Conservation (phyloP, 192 early-diverging fungal species). For the Lobosporangium transversale region DNA sequence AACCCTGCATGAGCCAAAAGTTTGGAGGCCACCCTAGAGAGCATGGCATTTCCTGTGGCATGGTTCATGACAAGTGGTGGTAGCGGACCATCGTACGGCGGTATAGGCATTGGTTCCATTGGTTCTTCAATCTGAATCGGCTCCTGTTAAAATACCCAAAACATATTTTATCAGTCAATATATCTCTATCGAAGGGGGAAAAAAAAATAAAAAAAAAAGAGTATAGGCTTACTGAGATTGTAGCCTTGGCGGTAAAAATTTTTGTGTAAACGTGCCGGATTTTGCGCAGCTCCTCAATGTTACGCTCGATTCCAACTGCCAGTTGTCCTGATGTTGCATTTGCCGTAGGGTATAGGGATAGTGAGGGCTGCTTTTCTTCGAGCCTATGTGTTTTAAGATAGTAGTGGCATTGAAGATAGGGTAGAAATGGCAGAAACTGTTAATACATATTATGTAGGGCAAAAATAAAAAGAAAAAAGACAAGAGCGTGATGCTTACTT, state of each 20-base stretch:
- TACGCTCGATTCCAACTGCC: constrained; percentile 55
- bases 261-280: constrained; percentile 59
- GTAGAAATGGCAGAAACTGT: too few species aligned
- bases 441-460: too few species aligned
- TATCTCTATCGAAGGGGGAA: too few species aligned
- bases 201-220: too few species aligned
- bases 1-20: constrained; percentile 91
- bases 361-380: constrained; percentile 35
- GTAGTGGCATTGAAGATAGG: too few species aligned
- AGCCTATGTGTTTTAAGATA: constrained; percentile 9
- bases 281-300: constrained; percentile 54
- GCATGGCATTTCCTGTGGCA: constrained; percentile 63
- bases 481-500: constrained; percentile 12
- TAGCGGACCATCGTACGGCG: constrained; percentile 44
- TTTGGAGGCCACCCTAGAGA: constrained; percentile 70
- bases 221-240: constrained; percentile 52
- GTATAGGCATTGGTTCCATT: constrained; percentile 22
- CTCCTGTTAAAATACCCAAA: constrained; percentile 12
- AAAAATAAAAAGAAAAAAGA: neutral
- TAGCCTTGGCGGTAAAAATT: constrained; percentile 51
- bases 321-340: constrained; percentile 47
- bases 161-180: neutral
- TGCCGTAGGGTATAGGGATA: constrained; percentile 56
- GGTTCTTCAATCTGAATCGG: constrained; percentile 26
- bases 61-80: constrained; percentile 66